These are phyloP conservation scores for Coemansia sp. DNA, from an alignment of 192 early-diverging fungal species.

Conservation along the genomic window DNA sequence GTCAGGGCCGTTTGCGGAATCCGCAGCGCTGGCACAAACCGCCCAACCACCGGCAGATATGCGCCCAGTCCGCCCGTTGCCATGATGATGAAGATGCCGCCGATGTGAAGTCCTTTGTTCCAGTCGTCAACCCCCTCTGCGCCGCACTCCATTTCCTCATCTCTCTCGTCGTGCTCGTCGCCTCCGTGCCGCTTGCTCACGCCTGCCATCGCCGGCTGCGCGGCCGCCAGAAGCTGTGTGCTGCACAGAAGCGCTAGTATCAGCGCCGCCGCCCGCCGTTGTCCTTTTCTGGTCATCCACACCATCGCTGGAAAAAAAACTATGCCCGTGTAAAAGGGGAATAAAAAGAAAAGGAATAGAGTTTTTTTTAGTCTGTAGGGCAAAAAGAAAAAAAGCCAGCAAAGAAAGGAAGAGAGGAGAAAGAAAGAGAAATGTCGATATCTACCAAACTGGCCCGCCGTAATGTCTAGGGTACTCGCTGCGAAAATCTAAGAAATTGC, in stretches of 20 bases:
- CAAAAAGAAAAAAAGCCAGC: no score
- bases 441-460: not conserved
- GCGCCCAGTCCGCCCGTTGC: conserved; percentile 55
- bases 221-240: not conserved
- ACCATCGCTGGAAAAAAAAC: no score
- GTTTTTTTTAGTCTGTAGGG: no score
- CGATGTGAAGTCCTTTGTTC: conserved; percentile 56
- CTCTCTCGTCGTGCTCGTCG: conserved; percentile 6
- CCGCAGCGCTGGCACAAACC: conserved; percentile 30
- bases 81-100: conserved; percentile 61
- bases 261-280: no score
- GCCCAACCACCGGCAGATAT: conserved; percentile 57
- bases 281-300: no score
- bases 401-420: not conserved
- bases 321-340: no score
- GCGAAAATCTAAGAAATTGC: no score
- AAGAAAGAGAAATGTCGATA: not conserved
- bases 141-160: conserved; percentile 29
- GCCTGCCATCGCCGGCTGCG: not conserved
- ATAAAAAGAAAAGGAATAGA: no score
- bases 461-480: conserved; percentile 35
- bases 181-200: conserved; percentile 24
- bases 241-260: not conserved
- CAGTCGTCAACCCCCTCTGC: conserved; percentile 39
- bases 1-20: conserved; percentile 50